Evolutionary conservation across 345 rosid genomes (phyloP).

Genomic region (Citrus maxima): DNA sequence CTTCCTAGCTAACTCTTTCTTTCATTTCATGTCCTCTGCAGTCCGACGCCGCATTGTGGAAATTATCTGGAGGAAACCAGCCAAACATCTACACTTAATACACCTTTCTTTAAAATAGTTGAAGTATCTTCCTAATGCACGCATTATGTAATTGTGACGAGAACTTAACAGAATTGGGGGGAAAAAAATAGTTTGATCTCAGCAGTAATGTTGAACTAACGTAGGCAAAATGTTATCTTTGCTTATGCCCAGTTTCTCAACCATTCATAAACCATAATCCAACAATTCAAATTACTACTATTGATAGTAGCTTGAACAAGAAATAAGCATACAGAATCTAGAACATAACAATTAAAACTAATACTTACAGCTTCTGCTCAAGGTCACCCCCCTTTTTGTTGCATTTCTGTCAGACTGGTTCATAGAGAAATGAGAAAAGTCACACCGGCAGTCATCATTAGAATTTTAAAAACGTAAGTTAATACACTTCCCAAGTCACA

Average conservation of each 20-base stretch:
- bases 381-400: conserved; percentile 36
- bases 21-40: background rate
- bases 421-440: background rate
- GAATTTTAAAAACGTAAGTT: background rate
- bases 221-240: background rate
- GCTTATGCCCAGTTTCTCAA: background rate
- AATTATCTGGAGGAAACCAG: background rate
- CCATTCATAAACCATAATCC: background rate
- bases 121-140: background rate
- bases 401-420: background rate
- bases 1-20: background rate
- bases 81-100: background rate
- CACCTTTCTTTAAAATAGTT: background rate
- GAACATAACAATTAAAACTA: background rate
- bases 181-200: background rate
- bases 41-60: background rate
- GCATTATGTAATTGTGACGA: background rate
- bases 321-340: background rate
- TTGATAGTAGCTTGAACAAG: background rate
- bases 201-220: background rate
- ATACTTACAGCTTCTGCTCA: conserved; percentile 35
- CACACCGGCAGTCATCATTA: background rate
- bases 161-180: background rate
- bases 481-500: background rate
- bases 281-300: background rate